These are phyloP conservation scores for Tylopilus felleus DNA, from an alignment of 768 basidiomycete genomes.

Conservation along the genomic window DNA sequence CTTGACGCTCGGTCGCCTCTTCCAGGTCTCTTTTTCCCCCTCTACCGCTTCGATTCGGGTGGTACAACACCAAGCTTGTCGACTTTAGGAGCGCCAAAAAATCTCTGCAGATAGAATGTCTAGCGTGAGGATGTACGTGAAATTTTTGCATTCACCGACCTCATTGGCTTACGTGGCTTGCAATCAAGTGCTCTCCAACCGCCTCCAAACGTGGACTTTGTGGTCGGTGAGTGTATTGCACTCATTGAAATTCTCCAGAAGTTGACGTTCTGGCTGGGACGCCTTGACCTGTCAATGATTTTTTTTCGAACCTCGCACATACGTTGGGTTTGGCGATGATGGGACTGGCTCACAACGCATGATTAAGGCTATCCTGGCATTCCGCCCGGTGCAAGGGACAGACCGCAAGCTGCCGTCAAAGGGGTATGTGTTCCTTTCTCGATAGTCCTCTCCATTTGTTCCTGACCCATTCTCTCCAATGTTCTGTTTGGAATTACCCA, in stretches of 20 bases:
- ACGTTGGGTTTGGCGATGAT: not conserved
- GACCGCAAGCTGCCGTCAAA: constrained; percentile 81
- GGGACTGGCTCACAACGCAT: constrained; percentile 1
- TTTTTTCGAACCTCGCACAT: not conserved
- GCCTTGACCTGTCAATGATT: not conserved
- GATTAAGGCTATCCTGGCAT: constrained; percentile 79
- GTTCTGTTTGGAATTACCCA: constrained; percentile 1
- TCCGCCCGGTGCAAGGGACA: constrained; percentile 69
- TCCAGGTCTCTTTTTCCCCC: not conserved
- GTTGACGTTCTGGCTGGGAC: not conserved
- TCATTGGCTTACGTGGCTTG: constrained; percentile 6
- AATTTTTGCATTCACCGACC: not conserved
- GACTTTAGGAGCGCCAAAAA: not conserved
- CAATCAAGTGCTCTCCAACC: constrained; percentile 68
- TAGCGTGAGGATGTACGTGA: constrained; percentile 44
- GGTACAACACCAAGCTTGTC: constrained; percentile 4
- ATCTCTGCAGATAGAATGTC: constrained; percentile 32
- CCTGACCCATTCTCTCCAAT: constrained; percentile 2
- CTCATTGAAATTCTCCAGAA: not conserved
- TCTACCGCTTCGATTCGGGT: not conserved
- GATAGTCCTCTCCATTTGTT: not conserved
- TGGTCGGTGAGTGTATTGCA: constrained; percentile 54
- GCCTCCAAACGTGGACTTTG: constrained; percentile 87
- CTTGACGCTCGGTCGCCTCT: not conserved
- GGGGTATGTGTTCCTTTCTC: constrained; percentile 54